Evolutionary conservation across 2,329 filamentous ascomycete species (phyloP), one percentile per base, ranked within the genome.

Genomic region (Lecanicillium sp.): DNA sequence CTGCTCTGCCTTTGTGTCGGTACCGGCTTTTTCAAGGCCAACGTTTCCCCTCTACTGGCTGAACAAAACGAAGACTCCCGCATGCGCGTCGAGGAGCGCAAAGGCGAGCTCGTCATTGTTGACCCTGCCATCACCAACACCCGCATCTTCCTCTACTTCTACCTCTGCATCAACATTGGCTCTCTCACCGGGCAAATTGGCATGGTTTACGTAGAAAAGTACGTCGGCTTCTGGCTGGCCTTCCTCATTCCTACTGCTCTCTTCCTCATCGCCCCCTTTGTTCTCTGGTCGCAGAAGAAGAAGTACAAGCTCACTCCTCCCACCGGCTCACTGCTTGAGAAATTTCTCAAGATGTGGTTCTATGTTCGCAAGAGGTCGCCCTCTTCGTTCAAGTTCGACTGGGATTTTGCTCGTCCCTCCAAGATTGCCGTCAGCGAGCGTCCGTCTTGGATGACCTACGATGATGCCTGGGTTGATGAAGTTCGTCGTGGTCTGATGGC

Each of bases 391-490:
- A 81, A 78, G 2, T 66, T 81, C 36, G 66, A 86, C 67, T 89
- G 84, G 81, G 79, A 87, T 21, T 60, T 70, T 4, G 79, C 81
- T 51, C 87, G 86, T 67, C 86, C 86, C 3, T 85, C 80, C 60
- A 69, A 72, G 29, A 71, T 87, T 5, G 67, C 75, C 9, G 67
- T 74, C 30, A 64, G 63, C 2, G 62, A 72, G 53, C 81, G 81
- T 47, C 86, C 86, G 0, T 33, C 48, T 0, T 90, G 85, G 85
- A 90, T 90, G 83, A 86, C 82, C 0, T 90, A 89, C 56, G 86
- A 91, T 53, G 87, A 91, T 56, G 79, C 79, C 44, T 91, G 86
- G 86, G 86, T 91, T 27, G 86, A 89, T 60, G 84, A 90, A 61
- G 81, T 90, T 41, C 74, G 74, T 44, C 83, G 86, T 65, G 86